Percentiles rank a stretch among this genome's conserved stretches.
These are phyloP conservation scores for Limnanthes douglasii DNA, from an alignment of 345 rosid species.

Conservation along the genomic window DNA sequence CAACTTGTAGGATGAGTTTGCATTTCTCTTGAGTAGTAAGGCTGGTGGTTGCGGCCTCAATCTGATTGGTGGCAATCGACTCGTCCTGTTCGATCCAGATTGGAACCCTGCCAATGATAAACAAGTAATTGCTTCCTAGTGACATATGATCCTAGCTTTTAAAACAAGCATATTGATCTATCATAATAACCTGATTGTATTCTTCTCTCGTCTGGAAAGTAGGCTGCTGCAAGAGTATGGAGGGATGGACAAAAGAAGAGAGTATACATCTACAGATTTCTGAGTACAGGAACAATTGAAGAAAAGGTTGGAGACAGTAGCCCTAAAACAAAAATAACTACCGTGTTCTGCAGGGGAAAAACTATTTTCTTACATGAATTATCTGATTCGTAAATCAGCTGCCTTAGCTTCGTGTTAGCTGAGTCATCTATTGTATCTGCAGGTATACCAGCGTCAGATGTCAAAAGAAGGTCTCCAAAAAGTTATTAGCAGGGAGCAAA, in stretches of 20 bases:
- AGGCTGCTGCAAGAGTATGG: constrained; percentile 99
- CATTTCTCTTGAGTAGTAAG: constrained; percentile 92
- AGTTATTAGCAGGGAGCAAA: constrained; percentile 68
- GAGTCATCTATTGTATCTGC: constrained; percentile 9
- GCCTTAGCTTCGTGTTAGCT: constrained; percentile 7
- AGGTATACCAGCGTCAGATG: constrained; percentile 99
- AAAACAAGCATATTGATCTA: constrained; percentile 6
- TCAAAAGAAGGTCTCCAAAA: constrained; percentile 99
- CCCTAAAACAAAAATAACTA: background rate
- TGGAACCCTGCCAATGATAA: constrained; percentile 99
- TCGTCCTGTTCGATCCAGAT: constrained; percentile 93
- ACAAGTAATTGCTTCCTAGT: constrained; percentile 37
- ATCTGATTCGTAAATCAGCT: too few species aligned
- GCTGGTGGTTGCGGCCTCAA: constrained; percentile 99
- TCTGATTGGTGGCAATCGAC: constrained; percentile 88
- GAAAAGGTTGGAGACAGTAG: constrained; percentile 53
- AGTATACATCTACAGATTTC: constrained; percentile 87
- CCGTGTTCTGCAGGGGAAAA: constrained; percentile 1
- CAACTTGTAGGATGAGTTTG: constrained; percentile 77
- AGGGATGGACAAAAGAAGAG: constrained; percentile 99
- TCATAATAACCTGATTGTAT: constrained; percentile 11
- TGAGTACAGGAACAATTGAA: constrained; percentile 95
- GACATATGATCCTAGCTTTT: constrained; percentile 1
- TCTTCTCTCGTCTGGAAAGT: constrained; percentile 8
- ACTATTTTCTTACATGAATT: constrained; percentile 1